Base-by-base conservation (phyloP, 306 rosid genomes). In the Leucaena leucocephala region DNA sequence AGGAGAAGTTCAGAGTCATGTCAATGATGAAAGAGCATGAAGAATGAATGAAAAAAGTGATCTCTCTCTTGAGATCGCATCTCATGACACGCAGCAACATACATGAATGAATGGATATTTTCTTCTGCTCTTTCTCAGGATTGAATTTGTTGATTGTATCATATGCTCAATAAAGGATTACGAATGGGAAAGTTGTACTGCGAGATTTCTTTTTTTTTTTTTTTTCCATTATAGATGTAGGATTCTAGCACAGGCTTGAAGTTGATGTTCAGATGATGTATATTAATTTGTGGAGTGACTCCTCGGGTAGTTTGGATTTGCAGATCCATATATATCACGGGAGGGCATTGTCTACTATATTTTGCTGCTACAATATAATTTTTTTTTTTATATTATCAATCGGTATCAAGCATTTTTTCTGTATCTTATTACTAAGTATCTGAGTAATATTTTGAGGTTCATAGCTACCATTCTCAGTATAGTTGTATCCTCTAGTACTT, bases 1-100 rank as follows among this genome's bases (percentile, higher is more conserved):
- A 82, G 91, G 81, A 7, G 98, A 93, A 82, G 87, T 86, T 82
- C 93, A 91, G 9, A 93, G 86, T 82, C 92, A 87, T 49, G 84
- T 86, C 69, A 82, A 77, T 22, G 89, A 84, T 9, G 90, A 82
- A 49, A 90, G 84, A 44, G 83, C 90, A 6, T 91, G 86, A 87
- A 78, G 86, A 87, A 78, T 27, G 33, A 8, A 34, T 62, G 63
- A 22, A 71, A 49, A 16, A 71, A 44, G 27, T 34, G 61, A 61
- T 55, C 50, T 49, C 64, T 64, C 68, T 64, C 76, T 78, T 19
- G 84, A 76, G 78, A 67, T 40, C 71, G 8, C 27, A 79, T 68
- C 75, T 79, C 79, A 63, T 49, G 78, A 63, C 86, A 17, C 68
- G 84, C 69, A 44, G 75, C 84, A 27, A 27, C 27, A 27, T 27